Conservation (phyloP, 345 rosid species). For the Triadica sebifera region DNA sequence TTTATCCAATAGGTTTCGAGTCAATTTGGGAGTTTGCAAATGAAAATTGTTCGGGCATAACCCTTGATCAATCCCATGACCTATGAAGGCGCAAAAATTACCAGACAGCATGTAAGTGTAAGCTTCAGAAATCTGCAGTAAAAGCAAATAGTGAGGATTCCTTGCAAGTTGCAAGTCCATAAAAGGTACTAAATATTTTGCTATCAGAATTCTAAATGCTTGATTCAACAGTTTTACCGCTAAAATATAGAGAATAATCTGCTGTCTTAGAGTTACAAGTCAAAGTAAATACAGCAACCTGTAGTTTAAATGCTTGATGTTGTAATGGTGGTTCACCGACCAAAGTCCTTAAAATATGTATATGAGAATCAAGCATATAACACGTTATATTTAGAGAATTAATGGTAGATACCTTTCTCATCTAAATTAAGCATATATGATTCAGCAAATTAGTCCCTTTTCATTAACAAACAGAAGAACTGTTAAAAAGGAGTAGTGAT, state of each 20-base stretch:
- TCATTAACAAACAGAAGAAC: background rate
- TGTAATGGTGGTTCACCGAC: background rate
- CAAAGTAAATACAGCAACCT: background rate
- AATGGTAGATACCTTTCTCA: background rate
- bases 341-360: background rate
- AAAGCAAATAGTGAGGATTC: constrained; percentile 16
- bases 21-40: constrained; percentile 39
- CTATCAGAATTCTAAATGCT: background rate
- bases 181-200: background rate
- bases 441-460: background rate
- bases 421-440: background rate
- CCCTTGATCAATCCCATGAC: background rate
- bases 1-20: constrained; percentile 16
- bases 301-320: background rate
- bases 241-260: background rate
- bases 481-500: background rate
- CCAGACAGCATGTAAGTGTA: constrained; percentile 61
- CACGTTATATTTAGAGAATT: background rate
- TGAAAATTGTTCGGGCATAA: constrained; percentile 15
- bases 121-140: constrained; percentile 70
- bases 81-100: constrained; percentile 29
- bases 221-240: background rate
- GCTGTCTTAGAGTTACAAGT: background rate
- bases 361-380: background rate
- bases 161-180: background rate